Percentiles rank a stretch among this genome's conserved stretches.
phyloP scores from a whole-genome alignment of 2,329 filamentous ascomycete genomes.

The Penicillium frequentans region DNA sequence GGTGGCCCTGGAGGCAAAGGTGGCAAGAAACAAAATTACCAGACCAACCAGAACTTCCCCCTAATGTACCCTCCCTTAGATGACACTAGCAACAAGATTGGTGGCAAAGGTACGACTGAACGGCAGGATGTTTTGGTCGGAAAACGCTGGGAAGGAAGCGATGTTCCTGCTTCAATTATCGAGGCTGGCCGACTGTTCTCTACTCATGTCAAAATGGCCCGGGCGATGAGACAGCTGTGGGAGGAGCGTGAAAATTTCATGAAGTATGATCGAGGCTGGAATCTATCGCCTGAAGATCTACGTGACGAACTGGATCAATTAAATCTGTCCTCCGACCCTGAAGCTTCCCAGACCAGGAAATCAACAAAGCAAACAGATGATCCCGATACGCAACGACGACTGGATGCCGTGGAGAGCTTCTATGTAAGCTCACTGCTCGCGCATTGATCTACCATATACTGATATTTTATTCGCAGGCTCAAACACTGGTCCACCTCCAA shows the following conservation, averaged over 20 bases:
- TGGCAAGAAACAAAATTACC: conserved; percentile 98
- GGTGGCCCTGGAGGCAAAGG: conserved; percentile 80
- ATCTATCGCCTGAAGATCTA: conserved; percentile 46
- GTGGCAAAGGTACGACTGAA: conserved; percentile 81
- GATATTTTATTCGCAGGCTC: conserved; percentile 52
- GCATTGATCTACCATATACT: background rate
- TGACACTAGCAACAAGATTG: conserved; percentile 81
- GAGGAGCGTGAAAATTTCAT: conserved; percentile 88
- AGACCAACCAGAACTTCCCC: conserved; percentile 97
- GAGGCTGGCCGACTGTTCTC: conserved; percentile 94
- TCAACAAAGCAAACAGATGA: conserved; percentile 34
- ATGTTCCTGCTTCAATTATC: conserved; percentile 87
- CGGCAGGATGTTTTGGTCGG: conserved; percentile 78
- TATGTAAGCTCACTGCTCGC: conserved; percentile 64
- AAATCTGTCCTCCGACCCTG: conserved; percentile 18
- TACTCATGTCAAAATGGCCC: conserved; percentile 82
- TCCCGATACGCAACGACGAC: conserved; percentile 51
- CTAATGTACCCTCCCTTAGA: conserved; percentile 96
- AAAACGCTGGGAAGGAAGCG: conserved; percentile 87
- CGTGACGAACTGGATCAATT: conserved; percentile 43
- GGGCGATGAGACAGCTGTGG: conserved; percentile 91
- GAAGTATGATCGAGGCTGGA: conserved; percentile 90
- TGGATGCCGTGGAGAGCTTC: conserved; percentile 75
- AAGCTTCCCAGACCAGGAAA: conserved; percentile 12
- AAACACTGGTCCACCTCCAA: conserved; percentile 80